Evolutionary conservation across 176 grass and related monocot species (phyloP), one percentile per base, ranked within the genome.

Genomic region (Panicum miliaceum): DNA sequence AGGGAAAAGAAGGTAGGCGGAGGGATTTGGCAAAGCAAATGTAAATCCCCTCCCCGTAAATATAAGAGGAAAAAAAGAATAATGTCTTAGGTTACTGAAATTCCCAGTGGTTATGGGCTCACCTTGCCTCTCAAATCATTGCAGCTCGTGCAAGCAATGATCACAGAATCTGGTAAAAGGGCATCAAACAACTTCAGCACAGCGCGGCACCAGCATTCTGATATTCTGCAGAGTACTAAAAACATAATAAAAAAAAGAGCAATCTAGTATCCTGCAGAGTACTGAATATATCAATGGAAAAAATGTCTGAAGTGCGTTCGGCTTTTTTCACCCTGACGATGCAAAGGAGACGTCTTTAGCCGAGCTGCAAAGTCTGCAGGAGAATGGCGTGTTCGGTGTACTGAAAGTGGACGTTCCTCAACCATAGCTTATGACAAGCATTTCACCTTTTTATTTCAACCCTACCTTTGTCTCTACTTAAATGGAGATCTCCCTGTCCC

Each of bases 1-100:
- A 64, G 57, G 22, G 40, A 26, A 8, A 63, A 63, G 5, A 65
- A 26, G 1, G 32, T 50, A 72, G 68, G 73, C 2, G 52, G 79
- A 61, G 60, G 80, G 62, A 81, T 90, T 84, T 87, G 89, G 37
- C 76, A 84, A 83, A 80, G 68, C 61, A 76, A 87, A 64, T 84
- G 89, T 25, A 75, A 70, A 68, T 62, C 26, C 68, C 67, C 35
- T 76, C 81, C 75, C 53, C 34, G 78, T 82, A 89, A 81, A 90
- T 90, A 90, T 69, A 0, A 75, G 60, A 87, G 38, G 22, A 16
- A 68, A 25, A 56, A 11, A n/a, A 40, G 5, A 74, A 73, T 47
- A 63, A 90, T 76, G 35, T 7, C 11, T 51, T 35, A 54, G 57
- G 68, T 80, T 60, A 52, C 4, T 46, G 43, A 42, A 25, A 14